Percentiles rank a stretch among this genome's conserved stretches.
Conservation (phyloP, 192 early-diverging fungal species). For the Dissophora globulifera region DNA sequence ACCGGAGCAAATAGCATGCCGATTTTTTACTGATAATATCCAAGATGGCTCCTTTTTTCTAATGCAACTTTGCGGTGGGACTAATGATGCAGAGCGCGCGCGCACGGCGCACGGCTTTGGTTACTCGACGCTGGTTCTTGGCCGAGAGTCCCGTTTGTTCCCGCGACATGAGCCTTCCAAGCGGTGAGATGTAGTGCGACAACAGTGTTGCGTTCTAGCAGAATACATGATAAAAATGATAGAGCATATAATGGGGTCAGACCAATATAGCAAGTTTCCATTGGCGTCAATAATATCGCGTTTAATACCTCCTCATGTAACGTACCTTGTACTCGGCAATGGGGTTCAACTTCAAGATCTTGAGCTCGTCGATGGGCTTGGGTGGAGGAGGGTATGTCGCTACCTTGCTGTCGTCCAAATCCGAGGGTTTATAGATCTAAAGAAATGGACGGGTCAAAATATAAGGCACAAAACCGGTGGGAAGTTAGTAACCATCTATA, state of each 20-base stretch:
- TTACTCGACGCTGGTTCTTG: constrained; percentile 68
- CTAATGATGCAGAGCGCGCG: constrained; percentile 58
- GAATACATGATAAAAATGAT: too few relatives aligned
- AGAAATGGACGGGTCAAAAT: background rate
- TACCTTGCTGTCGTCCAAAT: constrained; percentile 31
- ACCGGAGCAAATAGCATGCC: too few relatives aligned
- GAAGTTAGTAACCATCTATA: too few relatives aligned
- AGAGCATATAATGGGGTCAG: too few relatives aligned
- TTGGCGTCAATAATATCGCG: too few relatives aligned
- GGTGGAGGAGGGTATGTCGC: constrained; percentile 14
- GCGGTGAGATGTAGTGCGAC: constrained; percentile 66
- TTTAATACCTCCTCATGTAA: too few relatives aligned
- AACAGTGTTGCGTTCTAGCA: constrained; percentile 64
- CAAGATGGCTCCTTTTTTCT: too few relatives aligned
- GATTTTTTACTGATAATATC: too few relatives aligned
- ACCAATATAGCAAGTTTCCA: too few relatives aligned
- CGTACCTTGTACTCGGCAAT: constrained; percentile 51
- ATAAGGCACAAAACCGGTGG: too few relatives aligned
- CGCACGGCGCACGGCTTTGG: constrained; percentile 71
- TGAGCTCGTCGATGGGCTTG: constrained; percentile 51
- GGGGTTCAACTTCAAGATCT: constrained; percentile 51
- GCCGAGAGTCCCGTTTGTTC: constrained; percentile 68
- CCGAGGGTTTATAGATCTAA: constrained; percentile 48
- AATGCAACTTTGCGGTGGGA: constrained; percentile 37
- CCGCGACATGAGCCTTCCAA: constrained; percentile 71